A percentile compares a stretch with the other conserved stretches of the same genome.
These are phyloP conservation scores for Linum trigynum DNA, from an alignment of 345 rosid species.

Conservation along the genomic window DNA sequence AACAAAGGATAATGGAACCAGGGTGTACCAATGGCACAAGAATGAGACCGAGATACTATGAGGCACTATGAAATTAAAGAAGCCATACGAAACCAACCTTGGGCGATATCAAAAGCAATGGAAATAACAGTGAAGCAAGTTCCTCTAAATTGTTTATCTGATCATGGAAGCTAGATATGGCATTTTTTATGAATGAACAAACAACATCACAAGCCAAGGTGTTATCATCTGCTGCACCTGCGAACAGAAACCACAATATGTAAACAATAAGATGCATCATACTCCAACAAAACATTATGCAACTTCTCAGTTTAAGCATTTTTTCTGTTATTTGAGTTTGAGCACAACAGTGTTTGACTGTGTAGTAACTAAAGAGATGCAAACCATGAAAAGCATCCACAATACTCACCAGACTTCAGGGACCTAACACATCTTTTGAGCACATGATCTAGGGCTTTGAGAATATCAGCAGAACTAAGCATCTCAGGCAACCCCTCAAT, in stretches of 20 bases:
- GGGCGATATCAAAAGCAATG: conserved; percentile 57
- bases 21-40: not conserved
- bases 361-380: not conserved
- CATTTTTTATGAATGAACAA: conserved; percentile 41
- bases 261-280: not conserved
- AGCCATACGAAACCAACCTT: conserved; percentile 37
- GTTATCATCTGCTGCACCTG: conserved; percentile 45
- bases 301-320: not conserved
- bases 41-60: conserved; percentile 3
- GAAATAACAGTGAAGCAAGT: conserved; percentile 63
- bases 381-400: not conserved
- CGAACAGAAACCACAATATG: conserved; percentile 12
- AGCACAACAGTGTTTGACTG: not conserved
- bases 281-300: not conserved
- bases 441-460: conserved; percentile 41
- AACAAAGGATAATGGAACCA: conserved; percentile 2
- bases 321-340: not conserved
- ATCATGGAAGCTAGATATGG: conserved; percentile 34
- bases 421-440: conserved; percentile 46
- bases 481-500: conserved; percentile 49
- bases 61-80: no score
- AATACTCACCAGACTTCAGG: conserved; percentile 44
- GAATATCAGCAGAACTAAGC: conserved; percentile 41
- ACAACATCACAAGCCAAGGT: conserved; percentile 50
- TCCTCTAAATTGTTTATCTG: conserved; percentile 36